Conservation (phyloP, 371 early-diverging fungal genomes). For the Mucor velutinosus region DNA sequence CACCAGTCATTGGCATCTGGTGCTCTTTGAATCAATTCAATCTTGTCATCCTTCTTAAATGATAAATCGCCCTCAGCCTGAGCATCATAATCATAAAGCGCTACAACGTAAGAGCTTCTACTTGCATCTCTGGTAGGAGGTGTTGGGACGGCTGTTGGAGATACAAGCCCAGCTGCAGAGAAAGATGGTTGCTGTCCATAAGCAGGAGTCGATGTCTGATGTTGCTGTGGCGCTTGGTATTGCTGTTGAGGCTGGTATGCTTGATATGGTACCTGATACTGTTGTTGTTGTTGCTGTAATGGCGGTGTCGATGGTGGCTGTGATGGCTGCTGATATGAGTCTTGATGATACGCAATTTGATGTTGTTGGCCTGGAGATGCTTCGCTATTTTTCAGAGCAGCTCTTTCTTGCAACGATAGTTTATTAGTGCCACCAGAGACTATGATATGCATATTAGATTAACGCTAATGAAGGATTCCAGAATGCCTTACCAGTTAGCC, state of each 20-base stretch:
- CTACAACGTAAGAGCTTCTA: constrained; percentile 33
- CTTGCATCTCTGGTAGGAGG: constrained; percentile 1
- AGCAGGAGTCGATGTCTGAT: background rate
- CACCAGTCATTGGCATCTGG: constrained; percentile 73
- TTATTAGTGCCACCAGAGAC: constrained; percentile 41
- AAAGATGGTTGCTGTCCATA: background rate
- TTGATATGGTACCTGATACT: background rate
- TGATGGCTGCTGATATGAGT: background rate
- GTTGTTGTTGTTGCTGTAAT: constrained; percentile 5
- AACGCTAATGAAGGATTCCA: background rate
- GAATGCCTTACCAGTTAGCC: constrained; percentile 29
- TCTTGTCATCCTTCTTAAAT: constrained; percentile 67
- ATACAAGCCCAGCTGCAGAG: background rate
- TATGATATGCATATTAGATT: background rate
- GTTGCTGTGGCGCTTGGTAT: constrained; percentile 2
- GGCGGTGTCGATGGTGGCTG: background rate
- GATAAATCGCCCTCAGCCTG: constrained; percentile 71
- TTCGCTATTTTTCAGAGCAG: constrained; percentile 29
- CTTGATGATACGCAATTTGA: background rate
- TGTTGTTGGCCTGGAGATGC: constrained; percentile 5
- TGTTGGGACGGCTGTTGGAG: constrained; percentile 3
- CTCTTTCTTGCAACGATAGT: constrained; percentile 43
- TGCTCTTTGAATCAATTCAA: constrained; percentile 66
- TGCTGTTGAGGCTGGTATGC: constrained; percentile 3
- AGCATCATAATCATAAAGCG: constrained; percentile 75